Percentiles rank a stretch among this genome's conserved stretches.
phyloP scores from a whole-genome alignment of 1,284 basidiomycete genomes.

The Vanrija sp. region DNA sequence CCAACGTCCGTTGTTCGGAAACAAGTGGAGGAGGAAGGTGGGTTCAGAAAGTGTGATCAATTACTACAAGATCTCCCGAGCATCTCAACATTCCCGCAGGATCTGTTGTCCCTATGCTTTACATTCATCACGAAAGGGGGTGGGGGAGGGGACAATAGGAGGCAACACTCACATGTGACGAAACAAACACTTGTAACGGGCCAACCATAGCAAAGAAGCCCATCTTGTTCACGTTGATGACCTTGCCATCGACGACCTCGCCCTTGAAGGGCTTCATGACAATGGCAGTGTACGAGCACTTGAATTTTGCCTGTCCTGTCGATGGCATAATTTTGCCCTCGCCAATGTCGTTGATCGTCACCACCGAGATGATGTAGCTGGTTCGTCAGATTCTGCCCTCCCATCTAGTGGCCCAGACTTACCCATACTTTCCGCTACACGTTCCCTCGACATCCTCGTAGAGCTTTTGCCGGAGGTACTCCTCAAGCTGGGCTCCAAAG shows the following conservation, averaged over 20 bases:
- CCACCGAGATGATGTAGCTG: conserved; percentile 92
- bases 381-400: conserved; percentile 7
- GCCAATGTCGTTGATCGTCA: conserved; percentile 81
- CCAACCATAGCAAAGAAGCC: conserved; percentile 72
- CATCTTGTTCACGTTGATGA: conserved; percentile 85
- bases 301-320: conserved; percentile 90
- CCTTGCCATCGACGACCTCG: conserved; percentile 94
- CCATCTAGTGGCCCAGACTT: conserved; percentile 17
- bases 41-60: conserved; percentile 45
- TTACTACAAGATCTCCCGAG: conserved; percentile 49
- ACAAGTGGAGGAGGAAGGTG: conserved; percentile 1
- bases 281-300: conserved; percentile 83
- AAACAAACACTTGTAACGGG: conserved; percentile 85
- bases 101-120: conserved; percentile 42
- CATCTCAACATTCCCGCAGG: conserved; percentile 45
- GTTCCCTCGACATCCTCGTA: conserved; percentile 97
- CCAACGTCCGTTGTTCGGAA: not conserved
- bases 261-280: conserved; percentile 99
- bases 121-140: conserved; percentile 24
- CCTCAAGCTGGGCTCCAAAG: conserved; percentile 91
- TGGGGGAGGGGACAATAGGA: conserved; percentile 1
- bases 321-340: conserved; percentile 87
- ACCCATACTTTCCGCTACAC: conserved; percentile 87
- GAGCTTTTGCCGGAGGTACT: conserved; percentile 87
- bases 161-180: conserved; percentile 70